phyloP scores from a whole-genome alignment of 1,284 basidiomycete genomes.

The Wolfiporia cocos region DNA sequence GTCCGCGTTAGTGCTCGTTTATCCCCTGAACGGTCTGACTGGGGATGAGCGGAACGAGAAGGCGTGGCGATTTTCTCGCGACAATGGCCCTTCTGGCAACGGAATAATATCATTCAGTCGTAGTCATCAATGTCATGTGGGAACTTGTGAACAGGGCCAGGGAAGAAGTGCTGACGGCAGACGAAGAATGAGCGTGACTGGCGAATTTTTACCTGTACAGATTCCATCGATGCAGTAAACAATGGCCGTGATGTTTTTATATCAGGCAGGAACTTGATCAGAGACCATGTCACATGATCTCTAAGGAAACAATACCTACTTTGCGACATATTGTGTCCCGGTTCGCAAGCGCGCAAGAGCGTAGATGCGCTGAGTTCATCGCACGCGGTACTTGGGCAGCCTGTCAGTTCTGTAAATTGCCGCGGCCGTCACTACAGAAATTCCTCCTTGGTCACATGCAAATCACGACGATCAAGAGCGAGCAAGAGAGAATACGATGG shows the following conservation, averaged over 20 bases:
- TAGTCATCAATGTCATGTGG: conserved; percentile 89
- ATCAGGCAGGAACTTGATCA: background rate
- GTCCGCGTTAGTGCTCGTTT: conserved; percentile 58
- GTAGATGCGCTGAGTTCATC: conserved; percentile 26
- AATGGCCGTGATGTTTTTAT: background rate
- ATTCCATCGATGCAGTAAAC: too few species aligned
- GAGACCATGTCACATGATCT: background rate
- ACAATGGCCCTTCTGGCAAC: conserved; percentile 84
- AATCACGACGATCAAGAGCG: conserved; percentile 65
- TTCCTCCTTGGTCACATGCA: conserved; percentile 38
- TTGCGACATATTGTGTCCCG: background rate
- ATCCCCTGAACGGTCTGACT: conserved; percentile 28
- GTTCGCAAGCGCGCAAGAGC: conserved; percentile 26
- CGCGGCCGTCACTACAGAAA: conserved; percentile 33
- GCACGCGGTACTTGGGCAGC: conserved; percentile 12
- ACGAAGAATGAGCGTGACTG: conserved; percentile 64
- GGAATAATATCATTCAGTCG: conserved; percentile 77
- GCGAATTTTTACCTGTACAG: conserved; percentile 82
- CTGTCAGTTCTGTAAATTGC: conserved; percentile 19
- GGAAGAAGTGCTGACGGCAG: conserved; percentile 59
- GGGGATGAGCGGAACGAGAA: conserved; percentile 82
- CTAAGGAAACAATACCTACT: too few species aligned
- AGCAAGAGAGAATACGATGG: conserved; percentile 54
- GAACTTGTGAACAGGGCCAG: conserved; percentile 79
- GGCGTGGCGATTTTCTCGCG: conserved; percentile 93